phyloP scores from a whole-genome alignment of 768 basidiomycete genomes.

The Megacollybia marginata region DNA sequence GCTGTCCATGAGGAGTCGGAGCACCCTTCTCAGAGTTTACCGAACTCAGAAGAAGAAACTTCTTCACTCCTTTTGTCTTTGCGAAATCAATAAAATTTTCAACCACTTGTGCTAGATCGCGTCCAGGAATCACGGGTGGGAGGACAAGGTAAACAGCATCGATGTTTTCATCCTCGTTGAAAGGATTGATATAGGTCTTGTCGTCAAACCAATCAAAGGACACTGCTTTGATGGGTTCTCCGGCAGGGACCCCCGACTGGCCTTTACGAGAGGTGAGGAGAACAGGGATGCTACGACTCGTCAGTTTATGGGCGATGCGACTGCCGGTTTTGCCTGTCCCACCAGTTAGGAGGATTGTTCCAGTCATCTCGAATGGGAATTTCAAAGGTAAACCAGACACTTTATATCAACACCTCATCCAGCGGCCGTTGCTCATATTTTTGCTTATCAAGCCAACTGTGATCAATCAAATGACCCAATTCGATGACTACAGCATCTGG shows the following conservation, averaged over 20 bases:
- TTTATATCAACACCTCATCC: too few relatives aligned
- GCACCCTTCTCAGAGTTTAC: slow-evolving; percentile 15
- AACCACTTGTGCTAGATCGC: slow-evolving; percentile 7
- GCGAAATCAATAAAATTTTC: slow-evolving; percentile 22
- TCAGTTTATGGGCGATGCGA: slow-evolving; percentile 18
- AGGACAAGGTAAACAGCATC: slow-evolving; percentile 22
- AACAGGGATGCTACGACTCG: slow-evolving; percentile 15
- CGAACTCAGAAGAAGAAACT: slow-evolving; percentile 24
- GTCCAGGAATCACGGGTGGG: slow-evolving; percentile 9
- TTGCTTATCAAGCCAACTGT: too few relatives aligned
- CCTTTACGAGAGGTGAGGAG: slow-evolving; percentile 24
- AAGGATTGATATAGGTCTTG: slow-evolving; percentile 23
- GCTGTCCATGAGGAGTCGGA: slow-evolving; percentile 13
- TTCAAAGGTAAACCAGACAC: too few relatives aligned
- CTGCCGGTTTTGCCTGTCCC: slow-evolving; percentile 26
- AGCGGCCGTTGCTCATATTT: too few relatives aligned
- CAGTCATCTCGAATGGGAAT: too few relatives aligned
- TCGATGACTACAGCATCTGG: too few relatives aligned
- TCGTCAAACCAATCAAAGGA: slow-evolving; percentile 30
- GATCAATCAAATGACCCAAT: too few relatives aligned
- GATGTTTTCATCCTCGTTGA: slow-evolving; percentile 16
- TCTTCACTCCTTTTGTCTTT: slow-evolving; percentile 22
- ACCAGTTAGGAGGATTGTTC: slow-evolving; percentile 23
- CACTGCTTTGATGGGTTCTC: slow-evolving; percentile 16
- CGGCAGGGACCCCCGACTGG: slow-evolving; percentile 5